Conservation (phyloP, 441 rosid species). For the Populus hybrid region DNA sequence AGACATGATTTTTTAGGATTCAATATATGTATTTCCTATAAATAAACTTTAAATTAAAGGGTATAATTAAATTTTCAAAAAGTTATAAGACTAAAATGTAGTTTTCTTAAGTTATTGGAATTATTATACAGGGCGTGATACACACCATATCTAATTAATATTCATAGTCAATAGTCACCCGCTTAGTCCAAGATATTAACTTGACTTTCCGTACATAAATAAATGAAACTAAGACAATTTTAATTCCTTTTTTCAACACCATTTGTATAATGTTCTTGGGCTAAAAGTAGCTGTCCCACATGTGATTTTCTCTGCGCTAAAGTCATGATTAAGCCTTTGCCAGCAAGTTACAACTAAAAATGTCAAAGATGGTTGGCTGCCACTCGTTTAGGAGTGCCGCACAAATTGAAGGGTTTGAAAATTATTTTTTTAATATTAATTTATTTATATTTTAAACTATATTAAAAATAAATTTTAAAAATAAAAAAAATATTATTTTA, state of each 20-base stretch:
- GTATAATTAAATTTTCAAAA: too few relatives aligned
- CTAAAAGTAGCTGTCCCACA: too few relatives aligned
- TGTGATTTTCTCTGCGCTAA: background rate
- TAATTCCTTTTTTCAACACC: too few relatives aligned
- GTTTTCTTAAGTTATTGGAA: background rate
- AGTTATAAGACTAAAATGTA: background rate
- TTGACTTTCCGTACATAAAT: background rate
- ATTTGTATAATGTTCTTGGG: too few relatives aligned
- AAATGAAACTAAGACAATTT: too few relatives aligned
- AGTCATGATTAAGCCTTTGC: background rate
- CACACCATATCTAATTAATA: background rate
- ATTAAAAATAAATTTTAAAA: too few relatives aligned
- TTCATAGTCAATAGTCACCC: background rate
- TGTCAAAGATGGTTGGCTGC: constrained; percentile 7
- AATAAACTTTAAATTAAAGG: background rate
- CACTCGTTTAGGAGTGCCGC: too few relatives aligned
- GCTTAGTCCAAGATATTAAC: background rate
- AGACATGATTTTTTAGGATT: too few relatives aligned
- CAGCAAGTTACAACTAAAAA: background rate
- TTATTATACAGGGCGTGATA: background rate
- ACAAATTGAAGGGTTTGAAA: too few relatives aligned
- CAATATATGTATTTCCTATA: background rate
- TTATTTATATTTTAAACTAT: too few relatives aligned
- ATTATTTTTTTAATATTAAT: too few relatives aligned
- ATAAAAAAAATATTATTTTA: too few relatives aligned